Evolutionary conservation across 192 early-diverging fungal genomes (phyloP).

Genomic region (Backusella morwellensis): DNA sequence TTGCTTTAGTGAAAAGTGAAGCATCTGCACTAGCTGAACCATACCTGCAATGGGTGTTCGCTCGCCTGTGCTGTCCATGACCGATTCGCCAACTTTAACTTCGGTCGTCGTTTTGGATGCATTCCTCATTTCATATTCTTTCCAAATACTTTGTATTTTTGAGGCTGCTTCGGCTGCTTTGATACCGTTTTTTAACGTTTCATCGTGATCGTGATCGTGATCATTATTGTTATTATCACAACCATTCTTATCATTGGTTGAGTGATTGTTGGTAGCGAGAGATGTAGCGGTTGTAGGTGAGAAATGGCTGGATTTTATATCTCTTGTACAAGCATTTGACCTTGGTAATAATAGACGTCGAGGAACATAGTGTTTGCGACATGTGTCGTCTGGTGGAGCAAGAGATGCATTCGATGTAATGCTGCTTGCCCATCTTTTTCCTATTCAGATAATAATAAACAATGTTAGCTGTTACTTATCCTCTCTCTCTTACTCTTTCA

Average conservation of each 20-base stretch:
- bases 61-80: background rate
- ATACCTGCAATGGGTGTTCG: constrained; percentile 16
- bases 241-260: background rate
- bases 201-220: background rate
- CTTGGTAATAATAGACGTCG: background rate
- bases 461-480: background rate
- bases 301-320: background rate
- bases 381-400: constrained; percentile 11
- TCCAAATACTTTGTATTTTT: constrained; percentile 16
- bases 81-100: background rate
- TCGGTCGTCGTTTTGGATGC: background rate
- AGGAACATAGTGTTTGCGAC: constrained; percentile 17
- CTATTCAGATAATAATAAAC: background rate
- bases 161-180: background rate
- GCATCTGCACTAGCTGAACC: constrained; percentile 18
- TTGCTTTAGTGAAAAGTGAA: constrained; percentile 20
- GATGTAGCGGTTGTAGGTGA: background rate
- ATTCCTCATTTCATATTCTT: constrained; percentile 7
- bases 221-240: background rate
- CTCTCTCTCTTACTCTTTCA: background rate
- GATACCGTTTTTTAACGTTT: background rate
- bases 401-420: constrained; percentile 16
- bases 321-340: background rate
- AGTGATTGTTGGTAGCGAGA: background rate
- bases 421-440: constrained; percentile 7